Evolutionary conservation across 495 filamentous ascomycete genomes (phyloP), one percentile per base, ranked within the genome.

Genomic region (Daldinia bambusicola): DNA sequence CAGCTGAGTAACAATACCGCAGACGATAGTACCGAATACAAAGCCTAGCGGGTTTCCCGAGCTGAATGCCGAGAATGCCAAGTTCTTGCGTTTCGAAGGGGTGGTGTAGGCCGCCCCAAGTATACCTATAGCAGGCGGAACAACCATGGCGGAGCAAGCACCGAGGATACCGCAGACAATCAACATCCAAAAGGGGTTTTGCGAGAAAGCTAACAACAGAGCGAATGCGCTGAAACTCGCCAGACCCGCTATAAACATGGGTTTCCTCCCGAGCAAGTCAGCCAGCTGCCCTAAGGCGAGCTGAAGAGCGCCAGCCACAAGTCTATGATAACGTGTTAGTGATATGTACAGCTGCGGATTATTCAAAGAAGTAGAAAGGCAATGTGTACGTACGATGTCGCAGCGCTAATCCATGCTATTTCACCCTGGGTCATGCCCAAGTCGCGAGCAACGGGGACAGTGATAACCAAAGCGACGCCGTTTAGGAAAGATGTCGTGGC

Each of bases 1-100:
- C 16, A 91, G 64, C 67, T 88, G 77, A 0, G 88, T 83, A 8
- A 87, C 89, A 14, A 93, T 74, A 1, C 90, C 90, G 31, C 85
- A 87, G 16, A 91, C 79, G 43, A 93, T 87, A 38, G 83, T 89
- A 0, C 90, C 90, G 61, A 89, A 85, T 0, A 91, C 89, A 68
- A 90, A 93, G 0, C 90, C 90, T 6, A 92, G 76, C 14, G 90
- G 90, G 62, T 93, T 93, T 0, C 90, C 90, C 0, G 89, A 88
- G 51, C 85, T 88, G 72, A 92, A 92, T 66, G 88, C 90, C 0
- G 88, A 89, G 76, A 93, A 92, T 4, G 88, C 90, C 20, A 84
- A 78, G 70, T 93, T 93, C 82, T 91, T 91, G 14, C 90, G 80
- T 72, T 86, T 86, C 7, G 85, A 87, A 0, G 89, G 89, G 56